Percentiles rank a stretch among this genome's conserved stretches.
These are phyloP conservation scores for Pseudotsuga menziesii DNA, from an alignment of 75 land plant species.

Conservation along the genomic window DNA sequence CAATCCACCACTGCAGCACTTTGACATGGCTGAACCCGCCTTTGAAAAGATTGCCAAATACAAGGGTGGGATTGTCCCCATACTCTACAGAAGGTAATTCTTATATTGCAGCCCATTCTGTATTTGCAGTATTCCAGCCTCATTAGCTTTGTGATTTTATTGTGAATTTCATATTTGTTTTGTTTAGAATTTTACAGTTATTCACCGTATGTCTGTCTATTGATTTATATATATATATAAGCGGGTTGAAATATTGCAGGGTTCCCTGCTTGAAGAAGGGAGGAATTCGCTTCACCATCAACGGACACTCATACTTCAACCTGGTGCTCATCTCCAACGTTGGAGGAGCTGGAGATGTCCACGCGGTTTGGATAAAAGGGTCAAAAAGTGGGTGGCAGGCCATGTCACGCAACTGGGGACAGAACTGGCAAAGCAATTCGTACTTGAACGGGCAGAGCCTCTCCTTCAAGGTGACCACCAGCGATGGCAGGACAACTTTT, in stretches of 20 bases:
- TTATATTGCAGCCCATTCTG: not conserved
- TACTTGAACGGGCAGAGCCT: slow-evolving; percentile 11
- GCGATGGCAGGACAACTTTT: not conserved
- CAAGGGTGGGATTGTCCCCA: slow-evolving; percentile 11
- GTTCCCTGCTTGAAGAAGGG: slow-evolving; percentile 2
- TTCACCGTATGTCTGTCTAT: too few relatives aligned
- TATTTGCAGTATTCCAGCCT: not conserved
- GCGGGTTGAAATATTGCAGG: not conserved
- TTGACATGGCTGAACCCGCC: slow-evolving; percentile 9
- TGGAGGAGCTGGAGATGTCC: slow-evolving; percentile 13
- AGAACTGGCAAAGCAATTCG: slow-evolving; percentile 13
- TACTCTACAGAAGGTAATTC: slow-evolving; percentile 10
- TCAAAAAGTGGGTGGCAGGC: slow-evolving; percentile 3
- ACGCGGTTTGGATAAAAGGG: slow-evolving; percentile 10
- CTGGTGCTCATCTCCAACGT: slow-evolving; percentile 13
- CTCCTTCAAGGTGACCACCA: slow-evolving; percentile 12
- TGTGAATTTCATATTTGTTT: too few relatives aligned
- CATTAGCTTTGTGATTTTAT: too few relatives aligned
- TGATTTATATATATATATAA: not conserved
- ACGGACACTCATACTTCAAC: slow-evolving; percentile 12
- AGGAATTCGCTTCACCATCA: slow-evolving; percentile 10
- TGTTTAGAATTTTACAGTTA: too few relatives aligned
- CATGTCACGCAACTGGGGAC: slow-evolving; percentile 14
- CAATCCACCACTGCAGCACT: slow-evolving; percentile 4
- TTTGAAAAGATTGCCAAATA: slow-evolving; percentile 9